Base-by-base conservation (phyloP, 495 filamentous ascomycete species). In the Rusavskia elegans region DNA sequence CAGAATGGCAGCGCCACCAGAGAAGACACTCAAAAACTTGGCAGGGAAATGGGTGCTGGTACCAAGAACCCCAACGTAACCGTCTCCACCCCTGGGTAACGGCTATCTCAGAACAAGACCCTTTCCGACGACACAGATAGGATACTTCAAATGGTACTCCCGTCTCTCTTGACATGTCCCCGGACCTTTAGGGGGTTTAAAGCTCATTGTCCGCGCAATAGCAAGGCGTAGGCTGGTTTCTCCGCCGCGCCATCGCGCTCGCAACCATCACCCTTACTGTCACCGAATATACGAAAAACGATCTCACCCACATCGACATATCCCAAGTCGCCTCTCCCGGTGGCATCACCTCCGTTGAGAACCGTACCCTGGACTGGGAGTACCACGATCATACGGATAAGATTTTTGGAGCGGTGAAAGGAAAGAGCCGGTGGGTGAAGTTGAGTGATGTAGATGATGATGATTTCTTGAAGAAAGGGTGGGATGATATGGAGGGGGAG, bases 221-320 rank as follows among this genome's bases (percentile, higher is more conserved):
- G 69, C 92, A 96, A 79, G 83, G 83, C 67, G 69, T 98, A 49
- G 66, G 80, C 73, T 98, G 84, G 85, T 57, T 87, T 50, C 74
- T 78, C 36, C 90, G 92, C 67, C 87, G 84, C 71, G 76, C 77
- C 45, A 81, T 95, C 65, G 59, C 66, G 56, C 60, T 80, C 9
- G 84, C 89, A 2, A 85, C 80, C 27, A 64, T 96, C 19, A 87
- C 83, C 13, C 78, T 94, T 21, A 57, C 76, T 48, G 61, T 85
- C 53, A 78, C 78, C 57, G 74, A 88, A 59, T 87, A 77, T 71
- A 64, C 68, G 20, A 10, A 61, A 64, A 49, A 70, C 67, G 35
- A 64, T 68, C 59, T 74, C 7, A 71, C 76, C 51, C 85, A 87
- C 72, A 79, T 96, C 69, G 83, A 93, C 66, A 84, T 94, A 63